Conservation (phyloP, 495 filamentous ascomycete species). For the Glonium stellatum region DNA sequence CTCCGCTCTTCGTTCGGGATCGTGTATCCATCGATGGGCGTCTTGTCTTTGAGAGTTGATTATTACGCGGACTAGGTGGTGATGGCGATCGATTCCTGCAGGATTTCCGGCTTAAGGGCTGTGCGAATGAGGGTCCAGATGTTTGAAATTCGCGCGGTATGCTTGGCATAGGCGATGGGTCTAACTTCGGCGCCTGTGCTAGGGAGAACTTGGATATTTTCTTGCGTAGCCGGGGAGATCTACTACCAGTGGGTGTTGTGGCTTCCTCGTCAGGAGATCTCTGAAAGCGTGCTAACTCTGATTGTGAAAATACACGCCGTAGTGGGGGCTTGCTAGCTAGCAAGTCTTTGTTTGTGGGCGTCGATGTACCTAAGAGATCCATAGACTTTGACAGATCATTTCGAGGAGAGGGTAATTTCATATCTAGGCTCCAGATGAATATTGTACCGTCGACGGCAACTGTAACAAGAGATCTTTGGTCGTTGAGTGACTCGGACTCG, state of each 20-base stretch:
- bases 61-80: constrained; percentile 31
- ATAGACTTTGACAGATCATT: constrained; percentile 27
- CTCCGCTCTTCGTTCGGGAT: constrained; percentile 48
- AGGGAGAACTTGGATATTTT: constrained; percentile 31
- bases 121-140: not conserved
- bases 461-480: constrained; percentile 30
- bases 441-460: constrained; percentile 40
- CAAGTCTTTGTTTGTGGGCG: constrained; percentile 22
- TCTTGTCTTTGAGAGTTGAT: constrained; percentile 16
- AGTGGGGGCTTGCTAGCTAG: constrained; percentile 31
- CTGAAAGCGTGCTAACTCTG: constrained; percentile 35
- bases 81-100: constrained; percentile 32
- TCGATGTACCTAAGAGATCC: constrained; percentile 20
- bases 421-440: constrained; percentile 34
- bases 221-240: constrained; percentile 30
- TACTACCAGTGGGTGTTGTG: constrained; percentile 25
- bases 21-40: constrained; percentile 56
- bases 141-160: constrained; percentile 7
- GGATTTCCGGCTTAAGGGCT: constrained; percentile 14
- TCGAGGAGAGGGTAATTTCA: constrained; percentile 7
- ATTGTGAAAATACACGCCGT: constrained; percentile 36
- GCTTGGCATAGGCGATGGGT: constrained; percentile 30
- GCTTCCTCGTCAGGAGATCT: constrained; percentile 28
- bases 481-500: constrained; percentile 1
- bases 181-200: constrained; percentile 35